Evolutionary conservation across 345 rosid species (phyloP).

Genomic region (Chamaenerion angustifolium): DNA sequence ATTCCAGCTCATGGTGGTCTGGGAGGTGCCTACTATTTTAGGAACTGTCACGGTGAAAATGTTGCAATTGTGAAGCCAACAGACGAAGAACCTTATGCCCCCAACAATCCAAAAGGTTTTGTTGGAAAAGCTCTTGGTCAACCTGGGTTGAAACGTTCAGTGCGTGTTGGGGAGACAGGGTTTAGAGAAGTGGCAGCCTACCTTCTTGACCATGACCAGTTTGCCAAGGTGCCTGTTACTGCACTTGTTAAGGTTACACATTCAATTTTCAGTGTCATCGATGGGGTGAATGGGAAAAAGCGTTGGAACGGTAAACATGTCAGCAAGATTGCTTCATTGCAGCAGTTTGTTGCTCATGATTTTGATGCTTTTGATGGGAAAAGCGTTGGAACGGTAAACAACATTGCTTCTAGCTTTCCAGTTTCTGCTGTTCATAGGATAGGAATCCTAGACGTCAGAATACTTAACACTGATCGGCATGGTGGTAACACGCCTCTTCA

Average conservation of each 20-base stretch:
- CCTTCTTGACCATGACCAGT: conserved; percentile 30
- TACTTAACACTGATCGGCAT: conserved; percentile 28
- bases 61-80: too few relatives aligned
- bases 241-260: conserved; percentile 30
- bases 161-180: conserved; percentile 30
- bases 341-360: conserved; percentile 32
- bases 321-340: conserved; percentile 31
- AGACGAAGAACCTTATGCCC: too few relatives aligned
- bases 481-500: too few relatives aligned
- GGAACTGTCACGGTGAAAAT: too few relatives aligned
- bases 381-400: too few relatives aligned
- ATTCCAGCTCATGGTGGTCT: too few relatives aligned
- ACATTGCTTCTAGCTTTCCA: conserved; percentile 32
- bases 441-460: conserved; percentile 26
- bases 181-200: conserved; percentile 34
- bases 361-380: conserved; percentile 38
- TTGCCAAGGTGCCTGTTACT: conserved; percentile 30
- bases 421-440: conserved; percentile 27
- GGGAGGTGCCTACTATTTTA: too few relatives aligned
- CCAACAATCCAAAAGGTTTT: too few relatives aligned
- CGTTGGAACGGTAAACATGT: conserved; percentile 12
- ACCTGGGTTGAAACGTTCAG: conserved; percentile 32
- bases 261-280: conserved; percentile 23
- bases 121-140: conserved; percentile 30
- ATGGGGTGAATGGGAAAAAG: conserved; percentile 16